These are phyloP conservation scores for Penicillium maclennaniae DNA, from an alignment of 495 filamentous ascomycete species.

Conservation along the genomic window DNA sequence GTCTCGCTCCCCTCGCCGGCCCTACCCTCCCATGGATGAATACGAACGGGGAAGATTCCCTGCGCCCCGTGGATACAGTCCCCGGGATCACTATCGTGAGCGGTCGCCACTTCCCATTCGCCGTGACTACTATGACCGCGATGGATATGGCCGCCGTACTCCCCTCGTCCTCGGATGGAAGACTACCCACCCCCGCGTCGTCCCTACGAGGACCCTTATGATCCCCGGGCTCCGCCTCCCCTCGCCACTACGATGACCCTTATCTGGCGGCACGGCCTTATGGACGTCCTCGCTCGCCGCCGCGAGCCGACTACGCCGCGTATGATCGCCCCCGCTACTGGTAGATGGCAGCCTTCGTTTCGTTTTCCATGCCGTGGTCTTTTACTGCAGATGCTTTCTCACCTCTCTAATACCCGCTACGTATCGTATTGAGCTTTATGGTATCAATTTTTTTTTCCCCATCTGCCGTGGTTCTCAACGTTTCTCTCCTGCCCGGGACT, in stretches of 20 bases:
- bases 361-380: background rate
- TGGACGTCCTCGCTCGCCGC: conserved; percentile 42
- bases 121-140: conserved; percentile 79
- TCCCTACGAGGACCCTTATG: conserved; percentile 52
- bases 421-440: conserved; percentile 25
- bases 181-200: conserved; percentile 63
- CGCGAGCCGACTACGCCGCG: conserved; percentile 38
- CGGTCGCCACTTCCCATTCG: conserved; percentile 69
- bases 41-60: conserved; percentile 70
- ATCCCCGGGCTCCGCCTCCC: conserved; percentile 42
- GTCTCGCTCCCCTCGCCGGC: conserved; percentile 70
- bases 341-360: conserved; percentile 23
- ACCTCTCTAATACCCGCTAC: conserved; percentile 23
- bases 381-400: conserved; percentile 16
- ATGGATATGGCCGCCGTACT: conserved; percentile 63
- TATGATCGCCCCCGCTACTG: conserved; percentile 49
- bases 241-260: conserved; percentile 45
- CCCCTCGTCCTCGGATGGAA: conserved; percentile 72
- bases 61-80: conserved; percentile 75
- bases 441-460: conserved; percentile 16
- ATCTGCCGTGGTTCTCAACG: conserved; percentile 18
- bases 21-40: conserved; percentile 64
- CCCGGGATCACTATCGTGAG: conserved; percentile 82
- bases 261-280: conserved; percentile 43
- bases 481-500: conserved; percentile 2